phyloP scores from a whole-genome alignment of 176 grass and related monocot species.

The Eleusine coracana region DNA sequence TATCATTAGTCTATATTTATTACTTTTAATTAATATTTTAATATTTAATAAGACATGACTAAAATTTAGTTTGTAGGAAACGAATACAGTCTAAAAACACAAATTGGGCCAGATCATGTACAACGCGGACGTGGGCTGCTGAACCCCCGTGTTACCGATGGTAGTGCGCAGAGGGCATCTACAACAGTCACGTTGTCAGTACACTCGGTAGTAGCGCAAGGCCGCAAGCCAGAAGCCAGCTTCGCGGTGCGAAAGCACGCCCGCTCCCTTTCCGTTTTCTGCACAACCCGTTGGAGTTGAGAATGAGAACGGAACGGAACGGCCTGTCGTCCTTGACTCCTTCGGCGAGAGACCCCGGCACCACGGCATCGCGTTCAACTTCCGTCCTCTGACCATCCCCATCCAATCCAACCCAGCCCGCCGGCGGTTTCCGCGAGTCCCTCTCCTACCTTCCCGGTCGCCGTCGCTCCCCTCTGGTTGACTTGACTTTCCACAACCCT shows the following conservation, averaged over 20 bases:
- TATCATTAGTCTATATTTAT: too few species aligned
- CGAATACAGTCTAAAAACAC: background rate
- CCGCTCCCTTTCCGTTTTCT: background rate
- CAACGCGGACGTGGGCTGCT: too few species aligned
- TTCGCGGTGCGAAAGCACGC: slow-evolving; percentile 26
- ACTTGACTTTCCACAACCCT: slow-evolving; percentile 41
- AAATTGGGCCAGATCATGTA: too few species aligned
- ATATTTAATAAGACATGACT: too few species aligned
- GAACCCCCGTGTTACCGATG: too few species aligned
- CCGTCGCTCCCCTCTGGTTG: slow-evolving; percentile 42
- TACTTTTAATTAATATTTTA: too few species aligned
- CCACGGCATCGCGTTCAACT: slow-evolving; percentile 34
- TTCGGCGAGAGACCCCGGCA: slow-evolving; percentile 34
- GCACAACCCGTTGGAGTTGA: background rate
- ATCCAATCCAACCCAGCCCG: background rate
- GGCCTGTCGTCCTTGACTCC: slow-evolving; percentile 32
- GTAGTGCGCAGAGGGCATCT: too few species aligned
- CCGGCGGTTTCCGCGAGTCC: slow-evolving; percentile 5
- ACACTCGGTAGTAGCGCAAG: background rate
- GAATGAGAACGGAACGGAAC: slow-evolving; percentile 22
- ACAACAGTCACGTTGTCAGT: too few species aligned
- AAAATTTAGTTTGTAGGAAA: too few species aligned
- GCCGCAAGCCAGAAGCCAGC: background rate
- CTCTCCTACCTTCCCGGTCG: background rate
- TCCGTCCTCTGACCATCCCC: slow-evolving; percentile 40